phyloP scores from a whole-genome alignment of 2,329 filamentous ascomycete genomes.

The Paracamarosporium sp. region DNA sequence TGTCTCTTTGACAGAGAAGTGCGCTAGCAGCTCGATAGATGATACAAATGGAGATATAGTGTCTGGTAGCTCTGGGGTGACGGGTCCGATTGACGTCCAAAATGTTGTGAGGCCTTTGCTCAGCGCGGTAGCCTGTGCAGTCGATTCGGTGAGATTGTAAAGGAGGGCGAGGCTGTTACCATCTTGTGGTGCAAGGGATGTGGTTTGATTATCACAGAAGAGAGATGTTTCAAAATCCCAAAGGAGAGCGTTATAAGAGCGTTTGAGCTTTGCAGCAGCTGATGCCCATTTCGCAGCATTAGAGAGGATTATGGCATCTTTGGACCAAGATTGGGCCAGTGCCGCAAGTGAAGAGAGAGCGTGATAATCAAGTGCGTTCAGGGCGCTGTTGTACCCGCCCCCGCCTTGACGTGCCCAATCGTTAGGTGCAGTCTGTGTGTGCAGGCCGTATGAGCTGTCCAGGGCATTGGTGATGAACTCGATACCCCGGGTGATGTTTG shows the following conservation, averaged over 20 bases:
- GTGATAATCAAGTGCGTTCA: slow-evolving; percentile 42
- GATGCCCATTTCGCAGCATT: slow-evolving; percentile 13
- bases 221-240: slow-evolving; percentile 11
- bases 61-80: slow-evolving; percentile 43
- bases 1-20: slow-evolving; percentile 29
- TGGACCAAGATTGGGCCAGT: slow-evolving; percentile 19
- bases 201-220: slow-evolving; percentile 28
- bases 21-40: slow-evolving; percentile 44
- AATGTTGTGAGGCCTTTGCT: slow-evolving; percentile 22
- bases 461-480: slow-evolving; percentile 21
- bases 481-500: slow-evolving; percentile 17
- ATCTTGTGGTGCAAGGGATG: slow-evolving; percentile 29
- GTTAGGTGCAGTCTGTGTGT: slow-evolving; percentile 26
- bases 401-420: slow-evolving; percentile 41
- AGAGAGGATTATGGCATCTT: not conserved
- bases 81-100: slow-evolving; percentile 38
- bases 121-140: slow-evolving; percentile 18
- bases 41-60: slow-evolving; percentile 48
- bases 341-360: slow-evolving; percentile 27
- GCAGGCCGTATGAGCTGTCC: slow-evolving; percentile 17
- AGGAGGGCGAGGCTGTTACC: slow-evolving; percentile 28
- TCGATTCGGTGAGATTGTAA: slow-evolving; percentile 26
- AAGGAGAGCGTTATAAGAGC: slow-evolving; percentile 17
- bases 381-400: slow-evolving; percentile 39
- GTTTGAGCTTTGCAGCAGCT: slow-evolving; percentile 14